Conservation (phyloP, 208 protist genomes). For the Zelonia costaricensis region DNA sequence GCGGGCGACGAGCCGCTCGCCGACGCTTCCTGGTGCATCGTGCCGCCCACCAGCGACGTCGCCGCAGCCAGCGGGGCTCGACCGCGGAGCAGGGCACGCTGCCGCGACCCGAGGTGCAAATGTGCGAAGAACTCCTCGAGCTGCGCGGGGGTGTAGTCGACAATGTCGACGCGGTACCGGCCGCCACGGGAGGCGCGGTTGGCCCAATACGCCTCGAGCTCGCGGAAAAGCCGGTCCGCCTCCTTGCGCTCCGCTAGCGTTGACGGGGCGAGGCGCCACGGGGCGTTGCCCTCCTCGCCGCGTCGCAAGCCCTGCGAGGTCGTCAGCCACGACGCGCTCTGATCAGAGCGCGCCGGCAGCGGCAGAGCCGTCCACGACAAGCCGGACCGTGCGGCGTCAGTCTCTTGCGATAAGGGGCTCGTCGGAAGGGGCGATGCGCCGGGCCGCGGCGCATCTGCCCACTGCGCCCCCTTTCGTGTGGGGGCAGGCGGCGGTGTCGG, state of each 20-base stretch:
- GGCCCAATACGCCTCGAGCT: conserved; percentile 46
- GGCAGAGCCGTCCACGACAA: too few relatives aligned
- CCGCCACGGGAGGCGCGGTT: conserved; percentile 20
- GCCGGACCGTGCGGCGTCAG: too few relatives aligned
- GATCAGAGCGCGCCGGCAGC: too few relatives aligned
- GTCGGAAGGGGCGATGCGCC: too few relatives aligned
- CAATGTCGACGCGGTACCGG: conserved; percentile 44
- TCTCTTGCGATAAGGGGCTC: too few relatives aligned
- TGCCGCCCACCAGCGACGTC: conserved; percentile 70
- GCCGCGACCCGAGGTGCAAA: conserved; percentile 40
- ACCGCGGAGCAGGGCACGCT: conserved; percentile 57
- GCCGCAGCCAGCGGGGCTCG: conserved; percentile 63
- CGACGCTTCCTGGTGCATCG: conserved; percentile 48
- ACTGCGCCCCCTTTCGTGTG: neutral
- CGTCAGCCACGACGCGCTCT: too few relatives aligned
- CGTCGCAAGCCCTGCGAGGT: neutral
- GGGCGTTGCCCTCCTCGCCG: neutral
- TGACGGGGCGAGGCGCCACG: conserved; percentile 12
- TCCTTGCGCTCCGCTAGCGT: conserved; percentile 38
- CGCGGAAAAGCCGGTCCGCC: conserved; percentile 51
- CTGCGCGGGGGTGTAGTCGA: conserved; percentile 60
- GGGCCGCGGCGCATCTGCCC: too few relatives aligned
- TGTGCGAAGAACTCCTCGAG: conserved; percentile 73
- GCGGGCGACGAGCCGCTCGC: neutral
- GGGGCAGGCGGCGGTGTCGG: conserved; percentile 2